A percentile compares a stretch with the other conserved stretches of the same genome.
Conservation (phyloP, 2,329 filamentous ascomycete genomes). For the Periconia macrospinosa region DNA sequence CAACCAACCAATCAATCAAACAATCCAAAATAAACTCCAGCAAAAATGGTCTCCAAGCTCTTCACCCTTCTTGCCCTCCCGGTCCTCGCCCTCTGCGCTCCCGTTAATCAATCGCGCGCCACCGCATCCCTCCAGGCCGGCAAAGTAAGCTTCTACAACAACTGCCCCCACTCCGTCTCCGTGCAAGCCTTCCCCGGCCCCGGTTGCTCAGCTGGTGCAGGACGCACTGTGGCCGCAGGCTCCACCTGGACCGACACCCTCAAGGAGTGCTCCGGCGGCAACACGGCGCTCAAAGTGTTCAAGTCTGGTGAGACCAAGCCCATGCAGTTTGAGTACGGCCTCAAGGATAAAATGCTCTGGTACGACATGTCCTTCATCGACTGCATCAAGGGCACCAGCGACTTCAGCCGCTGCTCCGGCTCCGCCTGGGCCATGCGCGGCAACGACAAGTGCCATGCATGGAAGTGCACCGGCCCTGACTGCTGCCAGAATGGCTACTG, state of each 20-base stretch:
- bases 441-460: neutral
- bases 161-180: constrained; percentile 7
- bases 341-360: constrained; percentile 4
- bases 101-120: neutral
- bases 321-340: constrained; percentile 12
- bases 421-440: constrained; percentile 5
- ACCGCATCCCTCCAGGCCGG: neutral
- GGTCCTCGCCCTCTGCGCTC: constrained; percentile 6
- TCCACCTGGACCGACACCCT: constrained; percentile 6
- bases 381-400: neutral
- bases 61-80: constrained; percentile 8
- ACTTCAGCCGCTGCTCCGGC: constrained; percentile 3
- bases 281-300: constrained; percentile 10
- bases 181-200: neutral
- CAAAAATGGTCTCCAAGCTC: constrained; percentile 10
- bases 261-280: constrained; percentile 6
- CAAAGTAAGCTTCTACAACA: constrained; percentile 5
- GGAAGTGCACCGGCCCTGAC: neutral
- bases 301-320: neutral
- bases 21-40: neutral
- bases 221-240: constrained; percentile 2
- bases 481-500: constrained; percentile 8
- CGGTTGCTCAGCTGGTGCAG: neutral
- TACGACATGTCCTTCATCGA: constrained; percentile 13
- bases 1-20: neutral